Conservation (phyloP, 176 grass and related monocot species). For the Dendrocalamus sinicus region DNA sequence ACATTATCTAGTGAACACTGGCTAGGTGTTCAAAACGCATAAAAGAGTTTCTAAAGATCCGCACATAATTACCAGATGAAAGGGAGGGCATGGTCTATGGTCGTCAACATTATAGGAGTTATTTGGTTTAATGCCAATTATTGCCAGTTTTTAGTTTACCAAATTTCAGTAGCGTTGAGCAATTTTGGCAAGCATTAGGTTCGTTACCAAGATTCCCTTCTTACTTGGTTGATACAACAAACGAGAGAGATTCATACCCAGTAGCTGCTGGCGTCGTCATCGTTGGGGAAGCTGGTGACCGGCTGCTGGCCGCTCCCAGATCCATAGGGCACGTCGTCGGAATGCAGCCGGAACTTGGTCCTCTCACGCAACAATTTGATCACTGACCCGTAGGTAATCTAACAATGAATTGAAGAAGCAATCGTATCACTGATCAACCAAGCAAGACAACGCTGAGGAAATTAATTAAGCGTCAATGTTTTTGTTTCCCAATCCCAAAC, state of each 20-base stretch:
- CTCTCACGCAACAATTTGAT: slow-evolving; percentile 79
- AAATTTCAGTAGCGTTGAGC: too few relatives aligned
- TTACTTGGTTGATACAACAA: neutral
- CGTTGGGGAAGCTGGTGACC: slow-evolving; percentile 75
- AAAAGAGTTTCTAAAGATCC: too few relatives aligned
- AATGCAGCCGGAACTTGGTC: slow-evolving; percentile 75
- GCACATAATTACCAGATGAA: too few relatives aligned
- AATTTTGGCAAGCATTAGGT: too few relatives aligned
- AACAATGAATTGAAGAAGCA: slow-evolving; percentile 22
- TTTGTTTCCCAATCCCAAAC: neutral
- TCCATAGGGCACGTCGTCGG: slow-evolving; percentile 86
- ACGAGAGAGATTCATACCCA: slow-evolving; percentile 58
- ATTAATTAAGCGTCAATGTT: neutral
- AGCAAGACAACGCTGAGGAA: neutral
- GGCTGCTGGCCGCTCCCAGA: slow-evolving; percentile 87
- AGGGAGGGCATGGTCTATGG: too few relatives aligned
- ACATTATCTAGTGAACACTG: neutral
- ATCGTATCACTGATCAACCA: slow-evolving; percentile 20
- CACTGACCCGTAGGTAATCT: slow-evolving; percentile 76
- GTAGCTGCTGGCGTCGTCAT: slow-evolving; percentile 83
- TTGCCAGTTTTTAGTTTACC: too few relatives aligned
- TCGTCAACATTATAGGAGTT: too few relatives aligned
- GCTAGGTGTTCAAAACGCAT: too few relatives aligned
- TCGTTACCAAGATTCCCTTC: too few relatives aligned
- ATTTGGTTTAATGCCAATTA: too few relatives aligned